Base-by-base conservation (phyloP, 495 filamentous ascomycete species). In the Penicillium mononematosum region DNA sequence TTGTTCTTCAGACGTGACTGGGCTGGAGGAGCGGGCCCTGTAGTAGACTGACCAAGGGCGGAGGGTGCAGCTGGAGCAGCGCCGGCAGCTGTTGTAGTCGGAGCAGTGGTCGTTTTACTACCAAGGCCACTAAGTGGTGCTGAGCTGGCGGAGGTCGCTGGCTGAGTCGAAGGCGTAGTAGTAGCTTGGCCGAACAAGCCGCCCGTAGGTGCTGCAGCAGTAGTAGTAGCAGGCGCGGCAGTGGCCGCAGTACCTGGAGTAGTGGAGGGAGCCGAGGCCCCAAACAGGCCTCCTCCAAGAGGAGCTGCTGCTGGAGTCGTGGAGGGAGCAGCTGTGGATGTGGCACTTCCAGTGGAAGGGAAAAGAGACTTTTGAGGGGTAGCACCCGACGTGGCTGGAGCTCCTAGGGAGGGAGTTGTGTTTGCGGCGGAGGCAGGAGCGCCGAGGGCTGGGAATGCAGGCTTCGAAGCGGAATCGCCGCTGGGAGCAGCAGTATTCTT, bases 1-100 rank as follows among this genome's bases (percentile, higher is more conserved):
- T 96, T 98, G 69, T 96, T 96, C 77, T 95, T 96, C 20, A 99
- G 77, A 12, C 94, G 90, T 2, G 93, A 93, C 63, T 90, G 83
- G 20, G 87, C 82, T 16, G 83, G 76, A n/a, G 92, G 90, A 2
- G 84, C 68, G 7, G 90, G 91, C 0, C 91, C 92, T 41, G 82
- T 73, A 20, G 89, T 93, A 1, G 91, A 93, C n/a, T 83, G 81
- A 14, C 81, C 79, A 55, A 91, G 74, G 16, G 65, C 74, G 20
- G 77, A 62, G 12, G 66, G 64, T 4, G 69, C 63, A 14, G 67
- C 59, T n/a, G 70, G 58, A 14, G 75, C 55, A 39, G 65, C 34
- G n/a, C 60, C 58, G 7, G 70, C 38, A 17, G 70, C 56, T 27
- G 69, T 51, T 5, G 69, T 56, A 36, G 64, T 48, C 14, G 50